A percentile compares a stretch with the other conserved stretches of the same genome.
phyloP scores from a whole-genome alignment of 305 asterid genomes.

The Fraxinus greggii region DNA sequence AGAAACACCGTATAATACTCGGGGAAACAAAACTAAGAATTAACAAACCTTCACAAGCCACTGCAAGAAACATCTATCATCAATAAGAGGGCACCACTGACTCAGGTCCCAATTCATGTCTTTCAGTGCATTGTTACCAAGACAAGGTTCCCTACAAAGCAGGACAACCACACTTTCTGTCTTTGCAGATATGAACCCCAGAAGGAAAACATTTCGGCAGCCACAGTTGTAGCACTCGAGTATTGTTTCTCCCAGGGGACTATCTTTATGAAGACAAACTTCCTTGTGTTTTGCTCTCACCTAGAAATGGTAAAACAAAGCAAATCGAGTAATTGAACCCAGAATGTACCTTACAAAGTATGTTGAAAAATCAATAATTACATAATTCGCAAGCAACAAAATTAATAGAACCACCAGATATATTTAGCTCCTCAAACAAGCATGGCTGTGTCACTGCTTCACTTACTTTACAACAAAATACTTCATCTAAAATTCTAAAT shows the following conservation, averaged over 20 bases:
- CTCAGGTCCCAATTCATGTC: constrained; percentile 99
- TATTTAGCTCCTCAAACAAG: background rate
- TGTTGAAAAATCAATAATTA: background rate
- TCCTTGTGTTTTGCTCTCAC: constrained; percentile 99
- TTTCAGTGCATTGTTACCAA: constrained; percentile 83
- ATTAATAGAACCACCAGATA: background rate
- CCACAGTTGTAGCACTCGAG: constrained; percentile 99
- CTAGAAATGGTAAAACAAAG: constrained; percentile 34
- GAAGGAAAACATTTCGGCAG: constrained; percentile 95
- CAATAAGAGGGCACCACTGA: constrained; percentile 99
- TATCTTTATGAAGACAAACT: constrained; percentile 99
- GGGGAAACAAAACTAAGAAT: constrained; percentile 18
- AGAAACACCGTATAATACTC: constrained; percentile 14
- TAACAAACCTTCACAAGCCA: constrained; percentile 87
- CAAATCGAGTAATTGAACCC: constrained; percentile 12
- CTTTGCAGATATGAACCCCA: constrained; percentile 97
- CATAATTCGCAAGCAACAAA: constrained; percentile 6
- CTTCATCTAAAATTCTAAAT: background rate
- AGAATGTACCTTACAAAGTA: background rate
- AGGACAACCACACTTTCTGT: constrained; percentile 99
- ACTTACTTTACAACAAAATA: background rate
- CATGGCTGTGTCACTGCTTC: background rate
- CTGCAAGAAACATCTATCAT: constrained; percentile 97
- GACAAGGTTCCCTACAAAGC: constrained; percentile 97
- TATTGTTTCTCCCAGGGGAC: constrained; percentile 98